Conservation (phyloP, 371 early-diverging fungal species). For the Mortierella sp. region DNA sequence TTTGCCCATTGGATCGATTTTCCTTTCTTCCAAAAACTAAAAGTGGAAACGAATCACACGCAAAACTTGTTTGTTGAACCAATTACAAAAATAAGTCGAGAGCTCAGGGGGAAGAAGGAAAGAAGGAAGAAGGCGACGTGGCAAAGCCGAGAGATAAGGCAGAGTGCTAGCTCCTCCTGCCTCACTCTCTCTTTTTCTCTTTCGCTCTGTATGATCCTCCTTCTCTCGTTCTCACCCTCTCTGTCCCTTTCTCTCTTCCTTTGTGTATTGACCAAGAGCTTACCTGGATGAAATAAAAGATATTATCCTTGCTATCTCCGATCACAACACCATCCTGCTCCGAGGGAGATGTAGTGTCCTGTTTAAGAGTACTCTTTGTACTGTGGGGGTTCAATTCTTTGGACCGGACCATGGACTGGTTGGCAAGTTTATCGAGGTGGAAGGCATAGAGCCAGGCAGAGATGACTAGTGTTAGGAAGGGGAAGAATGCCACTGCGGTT, state of each 20-base stretch:
- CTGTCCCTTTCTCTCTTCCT: neutral
- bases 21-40: neutral
- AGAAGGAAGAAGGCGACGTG: neutral
- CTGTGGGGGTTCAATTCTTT: conserved; percentile 3
- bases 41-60: neutral
- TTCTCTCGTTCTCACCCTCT: neutral
- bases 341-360: neutral
- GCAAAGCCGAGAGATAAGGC: neutral
- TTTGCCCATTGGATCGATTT: neutral
- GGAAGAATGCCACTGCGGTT: conserved; percentile 39
- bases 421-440: conserved; percentile 47
- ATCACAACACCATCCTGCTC: conserved; percentile 49
- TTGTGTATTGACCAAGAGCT: neutral
- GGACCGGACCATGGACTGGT: conserved; percentile 46
- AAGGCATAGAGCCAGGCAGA: conserved; percentile 48
- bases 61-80: neutral
- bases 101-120: neutral
- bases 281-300: conserved; percentile 79
- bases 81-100: neutral
- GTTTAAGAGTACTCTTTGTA: neutral
- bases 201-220: neutral
- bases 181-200: too few relatives aligned
- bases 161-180: neutral
- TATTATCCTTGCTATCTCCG: conserved; percentile 62
- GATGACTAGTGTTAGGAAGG: conserved; percentile 38